These are phyloP conservation scores for Pythium brachiatum DNA, from an alignment of 352 stramenopile species.

Conservation along the genomic window DNA sequence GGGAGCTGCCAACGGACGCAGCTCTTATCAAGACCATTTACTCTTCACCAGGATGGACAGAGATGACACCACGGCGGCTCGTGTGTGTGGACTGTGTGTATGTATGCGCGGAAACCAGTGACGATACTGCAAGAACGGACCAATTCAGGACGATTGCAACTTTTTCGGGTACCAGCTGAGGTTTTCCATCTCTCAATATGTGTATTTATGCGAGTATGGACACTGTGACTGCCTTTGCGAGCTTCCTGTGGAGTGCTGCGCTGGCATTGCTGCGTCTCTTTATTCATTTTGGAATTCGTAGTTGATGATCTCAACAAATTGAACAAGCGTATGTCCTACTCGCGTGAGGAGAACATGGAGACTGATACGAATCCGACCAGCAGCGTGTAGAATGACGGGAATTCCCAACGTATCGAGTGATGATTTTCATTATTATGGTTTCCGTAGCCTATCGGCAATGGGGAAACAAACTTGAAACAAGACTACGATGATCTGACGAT, in stretches of 20 bases:
- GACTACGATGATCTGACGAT: slow-evolving; percentile 90
- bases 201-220: slow-evolving; percentile 13
- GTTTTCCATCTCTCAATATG: slow-evolving; percentile 36
- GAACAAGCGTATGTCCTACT: slow-evolving; percentile 89
- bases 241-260: not conserved
- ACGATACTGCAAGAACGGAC: slow-evolving; percentile 79
- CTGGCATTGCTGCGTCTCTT: not conserved
- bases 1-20: not conserved
- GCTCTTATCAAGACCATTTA: not conserved
- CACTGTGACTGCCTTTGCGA: not conserved
- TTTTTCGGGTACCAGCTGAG: slow-evolving; percentile 89
- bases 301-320: slow-evolving; percentile 54
- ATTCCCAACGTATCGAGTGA: slow-evolving; percentile 50
- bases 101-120: slow-evolving; percentile 42
- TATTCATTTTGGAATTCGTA: slow-evolving; percentile 22
- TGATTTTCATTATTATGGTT: slow-evolving; percentile 52
- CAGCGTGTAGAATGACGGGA: not conserved
- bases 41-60: not conserved
- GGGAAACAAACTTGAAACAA: slow-evolving; percentile 63
- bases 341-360: slow-evolving; percentile 60
- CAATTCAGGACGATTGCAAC: slow-evolving; percentile 90
- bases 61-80: not conserved
- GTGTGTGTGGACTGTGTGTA: not conserved
- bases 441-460: slow-evolving; percentile 38
- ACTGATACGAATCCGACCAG: slow-evolving; percentile 29